A percentile compares a stretch with the other conserved stretches of the same genome.
These are phyloP conservation scores for Penicillium brasilianum DNA, from an alignment of 2,329 filamentous ascomycete species.

Conservation along the genomic window DNA sequence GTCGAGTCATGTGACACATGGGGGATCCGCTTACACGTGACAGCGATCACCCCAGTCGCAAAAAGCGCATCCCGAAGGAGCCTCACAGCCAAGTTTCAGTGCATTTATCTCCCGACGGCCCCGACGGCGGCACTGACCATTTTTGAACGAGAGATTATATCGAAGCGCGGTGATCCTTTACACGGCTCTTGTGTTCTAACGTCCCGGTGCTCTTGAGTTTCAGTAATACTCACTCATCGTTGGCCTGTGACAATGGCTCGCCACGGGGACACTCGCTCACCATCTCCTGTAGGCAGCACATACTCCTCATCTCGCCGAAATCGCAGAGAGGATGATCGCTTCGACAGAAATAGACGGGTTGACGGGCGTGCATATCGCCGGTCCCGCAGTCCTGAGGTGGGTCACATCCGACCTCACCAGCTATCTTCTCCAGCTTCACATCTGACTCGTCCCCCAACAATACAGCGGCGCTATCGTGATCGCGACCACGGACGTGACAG, in stretches of 20 bases:
- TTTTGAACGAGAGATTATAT: slow-evolving; percentile 17
- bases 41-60: slow-evolving; percentile 23
- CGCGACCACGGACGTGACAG: slow-evolving; percentile 62
- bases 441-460: not conserved
- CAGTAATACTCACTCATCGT: slow-evolving; percentile 57
- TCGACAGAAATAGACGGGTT: slow-evolving; percentile 58
- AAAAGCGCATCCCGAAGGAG: slow-evolving; percentile 13
- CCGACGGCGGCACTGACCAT: slow-evolving; percentile 7
- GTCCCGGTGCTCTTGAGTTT: slow-evolving; percentile 39
- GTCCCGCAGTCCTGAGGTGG: slow-evolving; percentile 56
- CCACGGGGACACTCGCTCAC: slow-evolving; percentile 75
- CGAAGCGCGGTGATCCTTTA: slow-evolving; percentile 33
- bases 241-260: slow-evolving; percentile 64
- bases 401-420: slow-evolving; percentile 21
- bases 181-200: slow-evolving; percentile 24
- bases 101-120: slow-evolving; percentile 1
- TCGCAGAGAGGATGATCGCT: slow-evolving; percentile 59
- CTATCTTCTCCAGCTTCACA: not conserved
- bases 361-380: slow-evolving; percentile 54
- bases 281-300: slow-evolving; percentile 89
- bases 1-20: slow-evolving; percentile 1
- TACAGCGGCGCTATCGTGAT: slow-evolving; percentile 59
- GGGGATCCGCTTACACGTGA: slow-evolving; percentile 14
- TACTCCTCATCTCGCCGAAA: slow-evolving; percentile 71
- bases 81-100: not conserved